Conservation (phyloP, 352 stramenopile species). For the Globisporangium lucens region DNA sequence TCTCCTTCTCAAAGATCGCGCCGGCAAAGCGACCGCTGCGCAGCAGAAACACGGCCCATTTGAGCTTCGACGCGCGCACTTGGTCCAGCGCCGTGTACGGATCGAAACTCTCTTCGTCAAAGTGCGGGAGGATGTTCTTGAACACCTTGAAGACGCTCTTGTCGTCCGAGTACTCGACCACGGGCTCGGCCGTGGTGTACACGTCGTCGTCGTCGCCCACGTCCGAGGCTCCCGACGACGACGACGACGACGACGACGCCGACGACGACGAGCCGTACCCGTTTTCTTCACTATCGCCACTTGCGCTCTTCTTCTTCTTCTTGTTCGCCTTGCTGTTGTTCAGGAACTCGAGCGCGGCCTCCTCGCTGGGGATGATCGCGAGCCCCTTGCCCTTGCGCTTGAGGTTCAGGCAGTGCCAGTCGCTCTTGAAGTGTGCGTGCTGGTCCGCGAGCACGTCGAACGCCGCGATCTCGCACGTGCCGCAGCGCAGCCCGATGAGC, state of each 20-base stretch:
- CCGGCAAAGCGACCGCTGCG: constrained; percentile 91
- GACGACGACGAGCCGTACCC: constrained; percentile 24
- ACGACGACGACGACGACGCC: constrained; percentile 37
- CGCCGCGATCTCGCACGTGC: constrained; percentile 58
- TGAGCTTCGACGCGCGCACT: constrained; percentile 51
- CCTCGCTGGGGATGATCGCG: constrained; percentile 34
- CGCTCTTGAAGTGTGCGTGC: constrained; percentile 82
- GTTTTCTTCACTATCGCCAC: constrained; percentile 5
- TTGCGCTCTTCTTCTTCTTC: constrained; percentile 19
- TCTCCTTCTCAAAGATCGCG: constrained; percentile 86
- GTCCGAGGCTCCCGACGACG: constrained; percentile 36
- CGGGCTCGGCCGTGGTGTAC: constrained; percentile 50
- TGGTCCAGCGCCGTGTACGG: constrained; percentile 50
- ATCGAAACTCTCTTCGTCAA: constrained; percentile 54
- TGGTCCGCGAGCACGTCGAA: constrained; percentile 82
- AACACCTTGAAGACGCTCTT: constrained; percentile 75
- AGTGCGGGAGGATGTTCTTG: constrained; percentile 60
- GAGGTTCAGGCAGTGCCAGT: constrained; percentile 79
- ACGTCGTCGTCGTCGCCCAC: constrained; percentile 50
- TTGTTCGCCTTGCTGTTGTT: constrained; percentile 19
- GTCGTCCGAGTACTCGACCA: constrained; percentile 77
- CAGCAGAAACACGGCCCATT: constrained; percentile 88
- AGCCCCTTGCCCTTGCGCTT: constrained; percentile 68
- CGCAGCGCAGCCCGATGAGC: constrained; percentile 59
- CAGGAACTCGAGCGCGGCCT: constrained; percentile 28